A percentile compares a stretch with the other conserved stretches of the same genome.
Conservation (phyloP, 495 filamentous ascomycete genomes). For the Penicillium longicatenatum region DNA sequence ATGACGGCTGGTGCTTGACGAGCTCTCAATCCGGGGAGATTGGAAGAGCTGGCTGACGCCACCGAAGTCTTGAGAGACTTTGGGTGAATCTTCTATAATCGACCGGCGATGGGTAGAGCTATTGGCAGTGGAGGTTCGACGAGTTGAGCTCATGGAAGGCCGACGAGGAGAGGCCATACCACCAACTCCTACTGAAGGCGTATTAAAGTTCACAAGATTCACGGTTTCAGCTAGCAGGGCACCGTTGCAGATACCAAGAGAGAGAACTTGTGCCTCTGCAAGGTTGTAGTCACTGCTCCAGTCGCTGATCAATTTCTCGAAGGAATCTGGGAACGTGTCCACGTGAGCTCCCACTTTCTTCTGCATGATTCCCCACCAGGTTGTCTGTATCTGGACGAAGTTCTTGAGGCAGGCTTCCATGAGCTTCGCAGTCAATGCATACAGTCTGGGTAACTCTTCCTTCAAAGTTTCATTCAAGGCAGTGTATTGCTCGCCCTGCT, state of each 20-base stretch:
- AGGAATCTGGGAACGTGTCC: slow-evolving; percentile 64
- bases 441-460: slow-evolving; percentile 87
- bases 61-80: slow-evolving; percentile 53
- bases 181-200: slow-evolving; percentile 44
- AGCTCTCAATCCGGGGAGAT: slow-evolving; percentile 10
- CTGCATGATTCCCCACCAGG: slow-evolving; percentile 79
- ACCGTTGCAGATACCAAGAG: slow-evolving; percentile 61
- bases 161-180: slow-evolving; percentile 43
- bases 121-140: slow-evolving; percentile 48
- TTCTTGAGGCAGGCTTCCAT: slow-evolving; percentile 77
- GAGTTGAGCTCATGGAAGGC: slow-evolving; percentile 43
- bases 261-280: slow-evolving; percentile 49
- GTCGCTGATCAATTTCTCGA: slow-evolving; percentile 65
- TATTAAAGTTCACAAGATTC: slow-evolving; percentile 55
- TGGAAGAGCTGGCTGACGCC: slow-evolving; percentile 36
- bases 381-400: slow-evolving; percentile 76
- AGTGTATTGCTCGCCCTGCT: slow-evolving; percentile 81
- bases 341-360: slow-evolving; percentile 76
- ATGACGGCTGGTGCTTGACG: slow-evolving; percentile 22
- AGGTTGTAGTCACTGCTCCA: slow-evolving; percentile 75
- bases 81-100: slow-evolving; percentile 65
- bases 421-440: slow-evolving; percentile 71
- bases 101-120: slow-evolving; percentile 58
- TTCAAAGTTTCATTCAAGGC: slow-evolving; percentile 91
- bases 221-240: slow-evolving; percentile 53